phyloP scores from a whole-genome alignment of 108 stramenopile genomes.

The Aurantiochytrium sp. region DNA sequence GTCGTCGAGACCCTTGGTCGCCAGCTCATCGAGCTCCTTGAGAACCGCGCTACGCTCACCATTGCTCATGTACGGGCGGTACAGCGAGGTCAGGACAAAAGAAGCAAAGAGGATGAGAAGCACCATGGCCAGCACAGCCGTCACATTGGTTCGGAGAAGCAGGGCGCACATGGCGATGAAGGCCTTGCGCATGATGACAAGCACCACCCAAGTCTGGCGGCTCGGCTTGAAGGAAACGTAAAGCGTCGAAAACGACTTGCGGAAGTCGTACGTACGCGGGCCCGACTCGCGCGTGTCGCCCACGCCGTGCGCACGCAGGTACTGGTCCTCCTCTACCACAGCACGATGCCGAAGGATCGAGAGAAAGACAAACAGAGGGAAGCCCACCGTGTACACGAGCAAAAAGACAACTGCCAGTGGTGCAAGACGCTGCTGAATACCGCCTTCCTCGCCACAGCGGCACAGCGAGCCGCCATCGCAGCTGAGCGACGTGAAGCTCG shows the following conservation, averaged over 20 bases:
- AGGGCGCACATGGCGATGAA: slow-evolving; percentile 19
- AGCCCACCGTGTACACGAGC: slow-evolving; percentile 28
- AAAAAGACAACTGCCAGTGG: slow-evolving; percentile 24
- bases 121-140: slow-evolving; percentile 21
- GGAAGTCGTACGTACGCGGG: background rate
- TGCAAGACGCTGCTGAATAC: slow-evolving; percentile 9
- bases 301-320: slow-evolving; percentile 18
- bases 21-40: background rate
- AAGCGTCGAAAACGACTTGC: slow-evolving; percentile 20
- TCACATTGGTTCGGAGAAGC: slow-evolving; percentile 18
- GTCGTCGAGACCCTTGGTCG: background rate
- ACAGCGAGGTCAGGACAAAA: slow-evolving; percentile 18
- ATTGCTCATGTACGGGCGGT: slow-evolving; percentile 29
- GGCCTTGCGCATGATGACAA: slow-evolving; percentile 29
- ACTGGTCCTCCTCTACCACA: slow-evolving; percentile 23
- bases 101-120: slow-evolving; percentile 27
- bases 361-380: slow-evolving; percentile 21
- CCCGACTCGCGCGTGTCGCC: slow-evolving; percentile 7
- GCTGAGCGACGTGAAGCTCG: background rate
- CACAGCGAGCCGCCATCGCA: slow-evolving; percentile 20
- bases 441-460: background rate
- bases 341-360: background rate
- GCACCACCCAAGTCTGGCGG: slow-evolving; percentile 20
- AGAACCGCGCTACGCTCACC: slow-evolving; percentile 12
- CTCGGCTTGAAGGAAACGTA: slow-evolving; percentile 32